phyloP scores from a whole-genome alignment of 2,329 filamentous ascomycete species.

The Sarocladium kiliense region DNA sequence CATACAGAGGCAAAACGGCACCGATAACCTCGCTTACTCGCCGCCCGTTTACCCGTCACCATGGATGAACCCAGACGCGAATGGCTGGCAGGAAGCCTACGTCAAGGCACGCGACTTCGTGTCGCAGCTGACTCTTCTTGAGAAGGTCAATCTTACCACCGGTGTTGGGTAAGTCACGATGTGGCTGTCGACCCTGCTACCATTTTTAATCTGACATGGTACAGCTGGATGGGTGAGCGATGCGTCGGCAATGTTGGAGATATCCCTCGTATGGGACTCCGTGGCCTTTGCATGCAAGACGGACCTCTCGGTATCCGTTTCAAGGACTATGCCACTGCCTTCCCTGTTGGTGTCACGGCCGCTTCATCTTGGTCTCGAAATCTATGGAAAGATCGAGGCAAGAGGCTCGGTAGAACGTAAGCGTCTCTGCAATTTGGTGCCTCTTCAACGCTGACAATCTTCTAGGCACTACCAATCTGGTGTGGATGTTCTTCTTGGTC shows the following conservation, averaged over 20 bases:
- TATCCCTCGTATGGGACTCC: conserved; percentile 64
- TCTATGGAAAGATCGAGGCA: conserved; percentile 53
- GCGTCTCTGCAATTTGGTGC: background rate
- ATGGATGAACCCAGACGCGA: conserved; percentile 71
- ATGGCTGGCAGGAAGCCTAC: conserved; percentile 72
- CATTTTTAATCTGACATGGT: conserved; percentile 18
- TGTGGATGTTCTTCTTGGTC: conserved; percentile 62
- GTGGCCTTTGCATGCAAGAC: conserved; percentile 79
- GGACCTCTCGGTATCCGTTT: conserved; percentile 75
- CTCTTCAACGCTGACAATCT: background rate
- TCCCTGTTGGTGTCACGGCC: conserved; percentile 71
- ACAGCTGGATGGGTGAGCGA: conserved; percentile 49
- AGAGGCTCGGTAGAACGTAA: conserved; percentile 33
- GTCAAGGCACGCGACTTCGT: conserved; percentile 73
- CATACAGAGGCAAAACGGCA: conserved; percentile 7
- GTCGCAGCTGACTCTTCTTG: conserved; percentile 72
- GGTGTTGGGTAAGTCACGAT: conserved; percentile 67
- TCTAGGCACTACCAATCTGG: conserved; percentile 72
- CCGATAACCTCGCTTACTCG: conserved; percentile 30
- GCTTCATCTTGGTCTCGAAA: conserved; percentile 77
- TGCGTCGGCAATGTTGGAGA: conserved; percentile 75
- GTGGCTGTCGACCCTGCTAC: background rate
- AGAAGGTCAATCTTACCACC: conserved; percentile 94
- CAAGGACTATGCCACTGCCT: conserved; percentile 75
- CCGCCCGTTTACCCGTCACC: conserved; percentile 76